Evolutionary conservation across 2,329 filamentous ascomycete genomes (phyloP), one percentile per base, ranked within the genome.

Genomic region (Trichothecium roseum): DNA sequence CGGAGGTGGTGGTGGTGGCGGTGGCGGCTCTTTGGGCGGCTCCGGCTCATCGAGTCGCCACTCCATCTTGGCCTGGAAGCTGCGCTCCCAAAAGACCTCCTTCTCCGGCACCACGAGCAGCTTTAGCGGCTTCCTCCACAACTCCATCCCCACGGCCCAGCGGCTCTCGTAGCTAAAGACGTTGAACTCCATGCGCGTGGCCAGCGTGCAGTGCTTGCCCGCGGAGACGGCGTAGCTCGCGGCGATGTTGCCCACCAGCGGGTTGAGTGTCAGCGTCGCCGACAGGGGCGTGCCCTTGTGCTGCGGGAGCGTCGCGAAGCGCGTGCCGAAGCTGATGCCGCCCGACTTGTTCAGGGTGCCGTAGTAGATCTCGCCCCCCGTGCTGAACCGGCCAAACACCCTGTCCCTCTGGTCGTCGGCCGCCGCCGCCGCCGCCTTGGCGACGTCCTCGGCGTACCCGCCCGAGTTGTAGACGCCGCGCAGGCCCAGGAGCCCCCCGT

Each of bases 81-180:
- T 73, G 29, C 69, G 56, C 41, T 63, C 62, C 35, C 20, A 24
- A 3, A 37, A 20, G 4, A 29, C 28, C 15, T 31, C 36, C 22
- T 56, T 56, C 2, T 53, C 53, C 6, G 20, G 20, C 5, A 60
- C 58, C 5, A 62, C 46, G 17, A 47, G 60, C 14, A 63, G 58
- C 41, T 46, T 38, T 13, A 60, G 55, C 15, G 66, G 66, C 48
- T 76, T 81, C 50, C 84, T 78, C 89, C 91, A 98, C 30, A 96
- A 66, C 62, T 98, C 91, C 63, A 86, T 84, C 12, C 91, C 91
- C 17, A 96, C 73, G 18, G 87, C 81, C 68, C 94, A 81, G 39
- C 91, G 84, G 53, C 86, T 94, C 64, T 98, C 91, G 64, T 95
- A 98, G 54, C 86, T 94, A 61, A 95, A 96, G 34, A 95, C 83